Evolutionary conservation across 1,139 yeast species (phyloP).

Genomic region (Geotrichum phurueaensis): DNA sequence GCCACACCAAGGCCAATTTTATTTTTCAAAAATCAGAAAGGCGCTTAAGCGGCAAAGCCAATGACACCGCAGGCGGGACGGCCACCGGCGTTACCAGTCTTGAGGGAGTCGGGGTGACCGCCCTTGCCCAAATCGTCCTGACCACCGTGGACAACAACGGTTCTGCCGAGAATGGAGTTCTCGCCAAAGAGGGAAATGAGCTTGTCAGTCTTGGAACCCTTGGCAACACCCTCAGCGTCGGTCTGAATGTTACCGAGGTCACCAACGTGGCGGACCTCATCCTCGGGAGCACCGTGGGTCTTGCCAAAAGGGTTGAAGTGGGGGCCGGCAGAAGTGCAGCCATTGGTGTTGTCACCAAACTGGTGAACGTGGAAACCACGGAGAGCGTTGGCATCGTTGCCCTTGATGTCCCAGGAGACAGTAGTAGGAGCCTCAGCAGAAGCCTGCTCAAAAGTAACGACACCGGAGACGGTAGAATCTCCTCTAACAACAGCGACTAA

Average conservation of each 20-base stretch:
- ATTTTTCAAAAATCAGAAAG: not conserved
- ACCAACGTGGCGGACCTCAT: conserved; percentile 89
- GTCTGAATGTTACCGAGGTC: conserved; percentile 92
- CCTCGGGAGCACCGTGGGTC: conserved; percentile 93
- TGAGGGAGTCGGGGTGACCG: conserved; percentile 86
- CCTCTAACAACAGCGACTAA: conserved; percentile 94
- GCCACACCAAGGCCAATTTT: not conserved
- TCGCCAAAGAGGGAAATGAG: conserved; percentile 77
- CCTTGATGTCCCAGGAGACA: conserved; percentile 77
- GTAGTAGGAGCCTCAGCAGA: conserved; percentile 77
- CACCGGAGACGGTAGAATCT: conserved; percentile 81
- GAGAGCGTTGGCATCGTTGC: conserved; percentile 78
- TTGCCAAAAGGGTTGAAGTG: conserved; percentile 93
- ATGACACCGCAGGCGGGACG: conserved; percentile 99
- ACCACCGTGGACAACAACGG: conserved; percentile 93
- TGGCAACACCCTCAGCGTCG: conserved; percentile 80
- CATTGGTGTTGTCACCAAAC: conserved; percentile 98
- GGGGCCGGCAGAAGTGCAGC: conserved; percentile 98
- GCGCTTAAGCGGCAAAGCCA: conserved; percentile 44
- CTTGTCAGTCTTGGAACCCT: conserved; percentile 75
- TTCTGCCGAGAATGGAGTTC: conserved; percentile 85
- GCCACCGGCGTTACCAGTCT: conserved; percentile 98
- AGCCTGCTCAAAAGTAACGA: conserved; percentile 77
- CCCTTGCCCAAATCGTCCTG: conserved; percentile 96
- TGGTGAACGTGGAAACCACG: conserved; percentile 98